Percentiles rank a stretch among this genome's conserved stretches.
These are phyloP conservation scores for Diaporthe vexans DNA, from an alignment of 2,329 filamentous ascomycete species.

Conservation along the genomic window DNA sequence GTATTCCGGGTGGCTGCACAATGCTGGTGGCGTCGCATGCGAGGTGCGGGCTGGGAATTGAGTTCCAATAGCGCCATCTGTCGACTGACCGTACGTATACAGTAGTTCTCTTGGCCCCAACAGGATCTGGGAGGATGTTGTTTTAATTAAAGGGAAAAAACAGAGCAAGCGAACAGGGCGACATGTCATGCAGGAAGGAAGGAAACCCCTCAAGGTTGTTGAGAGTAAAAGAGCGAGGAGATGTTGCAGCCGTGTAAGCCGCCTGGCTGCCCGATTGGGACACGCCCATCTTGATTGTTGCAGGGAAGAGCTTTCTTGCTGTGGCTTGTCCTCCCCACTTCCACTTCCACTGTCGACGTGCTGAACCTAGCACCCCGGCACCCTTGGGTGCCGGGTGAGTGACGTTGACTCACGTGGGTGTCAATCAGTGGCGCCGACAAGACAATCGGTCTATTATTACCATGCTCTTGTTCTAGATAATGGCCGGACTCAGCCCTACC, in stretches of 20 bases:
- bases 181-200: conserved; percentile 16
- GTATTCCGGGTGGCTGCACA: conserved; percentile 2
- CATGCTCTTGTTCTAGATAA: background rate
- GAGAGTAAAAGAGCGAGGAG: conserved; percentile 9
- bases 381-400: background rate
- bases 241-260: conserved; percentile 28
- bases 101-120: conserved; percentile 14
- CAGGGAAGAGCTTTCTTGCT: conserved; percentile 28
- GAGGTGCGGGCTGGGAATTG: conserved; percentile 20
- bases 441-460: background rate
- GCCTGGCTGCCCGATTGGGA: conserved; percentile 15
- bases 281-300: background rate
- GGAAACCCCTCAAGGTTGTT: conserved; percentile 6
- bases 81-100: background rate
- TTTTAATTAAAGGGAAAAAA: background rate
- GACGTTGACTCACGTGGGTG: conserved; percentile 20
- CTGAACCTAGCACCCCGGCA: background rate
- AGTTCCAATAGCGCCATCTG: conserved; percentile 26
- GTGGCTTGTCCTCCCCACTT: conserved; percentile 12
- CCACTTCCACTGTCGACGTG: background rate
- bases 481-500: conserved; percentile 9
- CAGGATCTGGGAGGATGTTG: background rate
- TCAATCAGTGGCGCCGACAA: conserved; percentile 14
- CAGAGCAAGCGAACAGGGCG: background rate
- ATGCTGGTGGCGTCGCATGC: conserved; percentile 19